Evolutionary conservation across 148 eudicot genomes (phyloP).

Genomic region (Amaranthus hypochondriacus): DNA sequence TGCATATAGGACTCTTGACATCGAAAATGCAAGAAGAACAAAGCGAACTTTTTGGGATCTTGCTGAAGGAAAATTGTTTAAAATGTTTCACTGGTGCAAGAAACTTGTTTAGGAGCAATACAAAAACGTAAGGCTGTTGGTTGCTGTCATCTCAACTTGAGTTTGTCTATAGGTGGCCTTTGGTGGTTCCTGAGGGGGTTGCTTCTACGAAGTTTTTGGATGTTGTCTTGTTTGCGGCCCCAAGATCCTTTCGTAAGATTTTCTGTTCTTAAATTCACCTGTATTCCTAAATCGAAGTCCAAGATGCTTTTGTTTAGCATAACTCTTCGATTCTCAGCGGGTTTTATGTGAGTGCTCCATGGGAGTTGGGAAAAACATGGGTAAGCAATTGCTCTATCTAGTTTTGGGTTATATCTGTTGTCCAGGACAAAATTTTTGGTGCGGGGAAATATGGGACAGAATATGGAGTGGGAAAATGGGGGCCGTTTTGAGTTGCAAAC

Average conservation of each 20-base stretch:
- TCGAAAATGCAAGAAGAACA: slow-evolving; percentile 58
- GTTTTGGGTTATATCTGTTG: not conserved
- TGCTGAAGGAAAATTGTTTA: slow-evolving; percentile 46
- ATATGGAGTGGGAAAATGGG: no score
- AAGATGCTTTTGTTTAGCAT: slow-evolving; percentile 5
- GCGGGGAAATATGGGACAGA: no score
- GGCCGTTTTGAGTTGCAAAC: no score
- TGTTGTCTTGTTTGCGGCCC: slow-evolving; percentile 1
- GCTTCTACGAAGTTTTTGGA: not conserved
- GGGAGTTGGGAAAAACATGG: not conserved
- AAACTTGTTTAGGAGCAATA: slow-evolving; percentile 38
- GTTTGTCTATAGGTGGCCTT: not conserved
- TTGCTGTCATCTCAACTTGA: slow-evolving; percentile 7
- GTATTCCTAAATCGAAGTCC: not conserved
- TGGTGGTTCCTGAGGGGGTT: not conserved
- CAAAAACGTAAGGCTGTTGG: not conserved
- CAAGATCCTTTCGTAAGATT: not conserved
- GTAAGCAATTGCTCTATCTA: not conserved
- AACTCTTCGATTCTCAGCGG: not conserved
- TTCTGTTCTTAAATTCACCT: not conserved
- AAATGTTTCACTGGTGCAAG: slow-evolving; percentile 59
- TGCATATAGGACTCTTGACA: slow-evolving; percentile 88
- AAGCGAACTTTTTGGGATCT: slow-evolving; percentile 40
- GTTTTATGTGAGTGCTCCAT: slow-evolving; percentile 1
- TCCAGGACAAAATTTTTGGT: not conserved